Percentiles rank a stretch among this genome's conserved stretches.
Conservation (phyloP, 2,329 filamentous ascomycete species). For the Aspergillus novoparasiticus region DNA sequence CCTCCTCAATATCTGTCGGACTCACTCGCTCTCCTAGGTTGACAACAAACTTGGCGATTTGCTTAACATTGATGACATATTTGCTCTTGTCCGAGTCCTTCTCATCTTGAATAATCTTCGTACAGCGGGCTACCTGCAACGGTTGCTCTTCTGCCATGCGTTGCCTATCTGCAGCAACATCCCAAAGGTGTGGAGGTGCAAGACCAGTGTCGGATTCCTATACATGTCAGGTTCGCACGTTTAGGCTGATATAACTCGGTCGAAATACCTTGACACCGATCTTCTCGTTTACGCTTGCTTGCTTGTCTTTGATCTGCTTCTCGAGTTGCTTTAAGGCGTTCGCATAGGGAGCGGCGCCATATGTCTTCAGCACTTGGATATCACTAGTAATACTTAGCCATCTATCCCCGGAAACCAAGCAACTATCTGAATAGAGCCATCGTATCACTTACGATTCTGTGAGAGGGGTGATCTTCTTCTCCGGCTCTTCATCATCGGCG, state of each 20-base stretch:
- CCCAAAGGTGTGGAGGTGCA: conserved; percentile 97
- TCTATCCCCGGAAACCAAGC: conserved; percentile 6
- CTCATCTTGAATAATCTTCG: conserved; percentile 97
- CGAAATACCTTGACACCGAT: conserved; percentile 64
- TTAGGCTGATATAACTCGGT: background rate
- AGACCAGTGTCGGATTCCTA: conserved; percentile 98
- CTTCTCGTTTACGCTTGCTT: conserved; percentile 98
- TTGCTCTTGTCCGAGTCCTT: conserved; percentile 97
- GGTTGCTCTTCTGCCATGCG: conserved; percentile 99
- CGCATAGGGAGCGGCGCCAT: conserved; percentile 94
- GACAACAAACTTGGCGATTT: conserved; percentile 99
- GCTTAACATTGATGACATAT: conserved; percentile 99
- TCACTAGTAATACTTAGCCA: conserved; percentile 64
- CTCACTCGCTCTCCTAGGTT: conserved; percentile 95
- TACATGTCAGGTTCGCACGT: conserved; percentile 29
- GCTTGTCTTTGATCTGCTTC: conserved; percentile 99
- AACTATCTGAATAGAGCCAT: background rate
- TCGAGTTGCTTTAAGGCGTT: conserved; percentile 94
- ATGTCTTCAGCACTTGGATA: conserved; percentile 98
- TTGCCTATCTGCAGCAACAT: conserved; percentile 95
- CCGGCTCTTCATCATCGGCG: conserved; percentile 93
- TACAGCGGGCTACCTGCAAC: conserved; percentile 94
- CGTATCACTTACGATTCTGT: conserved; percentile 78
- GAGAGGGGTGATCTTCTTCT: conserved; percentile 99
- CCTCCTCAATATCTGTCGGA: conserved; percentile 98